Evolutionary conservation across 2,329 filamentous ascomycete genomes (phyloP).

Genomic region (Fusarium albidum): DNA sequence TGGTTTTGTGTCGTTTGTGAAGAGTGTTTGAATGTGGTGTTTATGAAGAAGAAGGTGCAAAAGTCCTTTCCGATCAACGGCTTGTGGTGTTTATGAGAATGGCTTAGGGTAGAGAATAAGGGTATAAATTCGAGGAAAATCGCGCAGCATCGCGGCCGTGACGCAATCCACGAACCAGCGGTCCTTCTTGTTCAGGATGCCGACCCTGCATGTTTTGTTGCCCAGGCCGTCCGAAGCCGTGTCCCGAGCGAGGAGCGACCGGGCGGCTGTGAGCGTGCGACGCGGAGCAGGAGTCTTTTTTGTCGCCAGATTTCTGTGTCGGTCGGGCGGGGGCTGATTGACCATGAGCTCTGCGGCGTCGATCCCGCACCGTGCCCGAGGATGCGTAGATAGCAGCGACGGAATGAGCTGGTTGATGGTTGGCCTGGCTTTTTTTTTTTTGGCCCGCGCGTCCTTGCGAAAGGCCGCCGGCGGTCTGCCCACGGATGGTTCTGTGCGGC

Average conservation of each 20-base stretch:
- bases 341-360: conserved; percentile 59
- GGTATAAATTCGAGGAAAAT: no score
- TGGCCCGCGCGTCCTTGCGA: conserved; percentile 55
- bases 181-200: conserved; percentile 62
- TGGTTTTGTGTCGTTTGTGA: no score
- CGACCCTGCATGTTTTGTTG: conserved; percentile 48
- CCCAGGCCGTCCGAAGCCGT: conserved; percentile 6
- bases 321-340: conserved; percentile 36
- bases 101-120: no score
- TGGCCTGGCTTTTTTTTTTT: conserved; percentile 63
- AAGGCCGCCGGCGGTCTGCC: conserved; percentile 36
- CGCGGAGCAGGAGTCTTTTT: conserved; percentile 53
- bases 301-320: background rate
- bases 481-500: conserved; percentile 36
- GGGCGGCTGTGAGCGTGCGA: conserved; percentile 61
- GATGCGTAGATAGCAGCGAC: conserved; percentile 59
- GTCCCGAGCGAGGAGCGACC: conserved; percentile 18
- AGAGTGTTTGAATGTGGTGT: no score
- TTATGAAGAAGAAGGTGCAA: no score
- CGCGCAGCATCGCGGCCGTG: conserved; percentile 65
- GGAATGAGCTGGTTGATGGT: conserved; percentile 69
- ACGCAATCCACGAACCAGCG: conserved; percentile 68
- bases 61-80: no score
- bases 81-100: no score
- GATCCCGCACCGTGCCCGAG: conserved; percentile 63